These are phyloP conservation scores for Tetrapisispora arboricola DNA, from an alignment of 805 yeast species.

Conservation along the genomic window DNA sequence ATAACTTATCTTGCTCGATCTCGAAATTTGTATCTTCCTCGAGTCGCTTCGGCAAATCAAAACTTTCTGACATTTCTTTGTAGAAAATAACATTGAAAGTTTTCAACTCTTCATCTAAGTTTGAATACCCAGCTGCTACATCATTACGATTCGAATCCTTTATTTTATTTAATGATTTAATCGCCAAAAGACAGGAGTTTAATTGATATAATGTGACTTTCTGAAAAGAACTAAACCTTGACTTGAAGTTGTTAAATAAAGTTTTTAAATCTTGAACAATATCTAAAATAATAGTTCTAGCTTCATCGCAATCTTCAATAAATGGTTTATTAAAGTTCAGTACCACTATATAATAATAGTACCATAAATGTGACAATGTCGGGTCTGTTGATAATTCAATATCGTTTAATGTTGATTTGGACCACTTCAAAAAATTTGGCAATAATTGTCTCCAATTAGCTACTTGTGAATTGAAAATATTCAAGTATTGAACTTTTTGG, in stretches of 20 bases:
- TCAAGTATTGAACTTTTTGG: constrained; percentile 30
- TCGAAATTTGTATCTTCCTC: constrained; percentile 18
- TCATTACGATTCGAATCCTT: constrained; percentile 5
- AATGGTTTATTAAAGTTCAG: constrained; percentile 55
- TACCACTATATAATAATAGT: constrained; percentile 47
- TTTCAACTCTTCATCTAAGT: constrained; percentile 12
- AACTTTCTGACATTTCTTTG: constrained; percentile 18
- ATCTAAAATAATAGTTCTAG: constrained; percentile 21
- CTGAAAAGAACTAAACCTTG: constrained; percentile 16
- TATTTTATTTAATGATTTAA: constrained; percentile 21
- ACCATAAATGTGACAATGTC: constrained; percentile 41
- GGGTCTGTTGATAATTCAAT: constrained; percentile 41
- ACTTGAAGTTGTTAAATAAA: constrained; percentile 20
- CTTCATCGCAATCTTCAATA: constrained; percentile 32
- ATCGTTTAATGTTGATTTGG: constrained; percentile 29
- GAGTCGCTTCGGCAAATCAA: constrained; percentile 16
- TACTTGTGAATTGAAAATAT: constrained; percentile 40
- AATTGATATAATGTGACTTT: constrained; percentile 25
- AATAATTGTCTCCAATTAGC: constrained; percentile 41
- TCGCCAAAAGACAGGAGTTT: constrained; percentile 27
- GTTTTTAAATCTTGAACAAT: constrained; percentile 23
- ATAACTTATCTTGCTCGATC: constrained; percentile 18
- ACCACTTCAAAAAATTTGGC: constrained; percentile 44
- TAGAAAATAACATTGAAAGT: constrained; percentile 21
- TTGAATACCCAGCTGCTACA: constrained; percentile 5